Evolutionary conservation across 495 filamentous ascomycete species (phyloP), one percentile per base, ranked within the genome.

Genomic region (Trichoderma erinaceum): DNA sequence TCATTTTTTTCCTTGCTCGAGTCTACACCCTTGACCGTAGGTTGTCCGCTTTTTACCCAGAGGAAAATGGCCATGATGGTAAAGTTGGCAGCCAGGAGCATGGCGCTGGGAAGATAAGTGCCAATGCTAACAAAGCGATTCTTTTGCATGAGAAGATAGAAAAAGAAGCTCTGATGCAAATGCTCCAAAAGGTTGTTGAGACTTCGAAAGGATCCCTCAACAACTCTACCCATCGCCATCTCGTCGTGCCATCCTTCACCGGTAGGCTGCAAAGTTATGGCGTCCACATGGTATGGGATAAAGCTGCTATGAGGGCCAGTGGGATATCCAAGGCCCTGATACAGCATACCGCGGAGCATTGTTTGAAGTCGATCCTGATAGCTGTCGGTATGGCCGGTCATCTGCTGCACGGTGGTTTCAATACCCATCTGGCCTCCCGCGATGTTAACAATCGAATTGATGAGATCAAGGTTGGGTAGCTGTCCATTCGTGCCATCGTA

Each of bases 91-190:
- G 96, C 96, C 67, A 99, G 85, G 35, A 97, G 78, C 96, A 99
- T 98, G 8, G 93, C 95, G 76, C 92, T 96, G 5, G 96, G 95
- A 6, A 99, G 82, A 73, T 99, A 99, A 1, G 95, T 99, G 23
- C 95, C 95, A 69, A 99, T 99, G 76, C 94, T 97, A 67, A 98
- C 96, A 76, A 98, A 99, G 10, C 93, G 86, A 66, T 95, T 89
- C 21, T 87, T 83, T 66, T 92, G 88, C 85, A 99, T 92, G 21
- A 99, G 85, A 29, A 99, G 80, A 76, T 99, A 99, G 80, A 99
- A 98, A 83, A 99, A 99, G 83, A 98, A 99, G 74, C 92, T 97
- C 81, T 99, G 95, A 74, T 99, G 95, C 69, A 99, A 86, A 76
- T 98, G 93, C 78, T 99, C 95, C 18, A 99, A 84, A 66, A 99